Conservation (phyloP, 352 stramenopile species). For the Globisporangium mamillatum region DNA sequence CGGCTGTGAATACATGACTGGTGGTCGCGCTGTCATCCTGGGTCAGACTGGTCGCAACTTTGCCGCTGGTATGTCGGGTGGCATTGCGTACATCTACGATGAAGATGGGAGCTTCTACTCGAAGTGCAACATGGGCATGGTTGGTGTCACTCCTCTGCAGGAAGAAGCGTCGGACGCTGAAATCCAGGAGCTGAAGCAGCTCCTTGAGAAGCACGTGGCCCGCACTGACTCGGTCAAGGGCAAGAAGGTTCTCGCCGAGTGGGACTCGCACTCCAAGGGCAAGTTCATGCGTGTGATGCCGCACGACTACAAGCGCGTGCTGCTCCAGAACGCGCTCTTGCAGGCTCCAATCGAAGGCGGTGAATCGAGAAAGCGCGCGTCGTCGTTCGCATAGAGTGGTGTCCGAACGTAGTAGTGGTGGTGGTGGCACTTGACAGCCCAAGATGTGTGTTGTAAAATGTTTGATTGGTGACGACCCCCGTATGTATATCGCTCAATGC, state of each 20-base stretch:
- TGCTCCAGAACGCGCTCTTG: conserved; percentile 41
- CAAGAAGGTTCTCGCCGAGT: conserved; percentile 89
- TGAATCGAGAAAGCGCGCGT: conserved; percentile 17
- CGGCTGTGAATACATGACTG: conserved; percentile 99
- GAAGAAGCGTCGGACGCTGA: conserved; percentile 71
- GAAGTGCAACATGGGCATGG: conserved; percentile 97
- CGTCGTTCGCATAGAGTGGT: conserved; percentile 11
- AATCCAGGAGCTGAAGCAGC: conserved; percentile 78
- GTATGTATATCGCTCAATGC: conserved; percentile 10
- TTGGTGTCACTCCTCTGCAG: conserved; percentile 61
- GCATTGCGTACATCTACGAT: conserved; percentile 96
- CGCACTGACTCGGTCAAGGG: conserved; percentile 89
- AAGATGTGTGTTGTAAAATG: conserved; percentile 3
- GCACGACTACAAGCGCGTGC: conserved; percentile 61
- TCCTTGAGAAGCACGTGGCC: conserved; percentile 87
- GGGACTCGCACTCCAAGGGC: conserved; percentile 53
- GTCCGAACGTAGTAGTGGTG: not conserved
- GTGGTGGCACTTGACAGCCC: not conserved
- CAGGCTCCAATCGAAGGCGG: conserved; percentile 13
- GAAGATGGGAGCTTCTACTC: conserved; percentile 89
- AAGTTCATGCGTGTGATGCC: conserved; percentile 70
- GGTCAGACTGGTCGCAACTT: conserved; percentile 95
- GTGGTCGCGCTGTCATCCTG: conserved; percentile 91
- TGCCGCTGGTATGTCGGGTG: conserved; percentile 94
- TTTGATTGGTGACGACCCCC: conserved; percentile 1